Evolutionary conservation across 768 basidiomycete genomes (phyloP), one percentile per base, ranked within the genome.

Genomic region (Favolaschia claudopus): DNA sequence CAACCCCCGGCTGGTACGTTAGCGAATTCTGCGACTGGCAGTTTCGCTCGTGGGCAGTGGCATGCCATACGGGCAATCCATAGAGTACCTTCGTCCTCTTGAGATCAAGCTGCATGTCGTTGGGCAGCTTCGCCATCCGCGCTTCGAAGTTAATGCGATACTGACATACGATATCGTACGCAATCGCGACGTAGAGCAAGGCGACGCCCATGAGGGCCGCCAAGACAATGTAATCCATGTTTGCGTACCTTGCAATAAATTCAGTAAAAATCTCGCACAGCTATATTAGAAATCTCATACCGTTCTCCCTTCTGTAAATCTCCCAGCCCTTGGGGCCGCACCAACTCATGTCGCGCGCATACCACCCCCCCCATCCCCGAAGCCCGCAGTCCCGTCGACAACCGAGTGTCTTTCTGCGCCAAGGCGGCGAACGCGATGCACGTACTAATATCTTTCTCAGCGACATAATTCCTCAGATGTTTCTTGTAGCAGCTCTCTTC

Each of bases 111-210:
- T 10, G n/a, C 17, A 49, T 28, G 19, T 20, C 38, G 8, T 22
- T 12, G 5, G n/a, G 38, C 22, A 65, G 49, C 2, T 27, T 22
- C 20, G 24, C 28, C 34, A 55, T 27, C 25, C 62, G 49, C 7
- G 4, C 10, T 6, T 32, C n/a, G 2, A 58, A 24, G 7, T 50
- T 55, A 32, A 48, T 39, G 7, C 47, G 25, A 32, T 58, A 72
- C 39, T 72, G 70, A 31, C 70, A 72, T 7, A 56, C 65, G 19
- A 72, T 72, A 49, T 72, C 71, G 43, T 72, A 72, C 1, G 65
- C 56, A 1, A 66, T 28, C 1, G 48, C 20, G 2, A 64, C 29
- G 9, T 24, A 31, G 31, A 46, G n/a, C 1, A 57, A 17, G 0
- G 25, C 32, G 10, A 60, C 22, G 0, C 53, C 55, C 2, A 43